These are phyloP conservation scores for Juncus effusus DNA, from an alignment of 176 grass and related monocot genomes.

Conservation along the genomic window DNA sequence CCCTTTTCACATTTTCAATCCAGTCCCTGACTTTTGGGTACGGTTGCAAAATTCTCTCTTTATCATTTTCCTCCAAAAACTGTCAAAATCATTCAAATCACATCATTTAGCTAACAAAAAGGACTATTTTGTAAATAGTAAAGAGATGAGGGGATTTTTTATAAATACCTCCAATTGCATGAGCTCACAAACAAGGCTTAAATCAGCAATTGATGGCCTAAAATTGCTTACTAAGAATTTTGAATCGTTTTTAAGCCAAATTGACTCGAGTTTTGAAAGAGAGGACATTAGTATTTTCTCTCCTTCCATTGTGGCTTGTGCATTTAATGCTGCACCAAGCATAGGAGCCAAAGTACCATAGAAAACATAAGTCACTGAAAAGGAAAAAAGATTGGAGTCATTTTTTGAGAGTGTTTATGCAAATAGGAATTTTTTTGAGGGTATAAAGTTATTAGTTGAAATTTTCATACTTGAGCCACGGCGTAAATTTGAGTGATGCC, in stretches of 20 bases:
- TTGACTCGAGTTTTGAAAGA: constrained; percentile 48
- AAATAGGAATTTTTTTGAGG: neutral
- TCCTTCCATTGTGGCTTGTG: constrained; percentile 51
- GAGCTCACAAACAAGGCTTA: constrained; percentile 91
- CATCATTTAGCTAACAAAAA: neutral
- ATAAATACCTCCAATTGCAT: constrained; percentile 77
- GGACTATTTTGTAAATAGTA: neutral
- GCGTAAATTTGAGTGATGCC: constrained; percentile 85
- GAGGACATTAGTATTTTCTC: constrained; percentile 50
- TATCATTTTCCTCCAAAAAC: constrained; percentile 41
- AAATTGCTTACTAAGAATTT: constrained; percentile 67
- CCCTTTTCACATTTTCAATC: constrained; percentile 80
- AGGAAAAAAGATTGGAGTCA: constrained; percentile 11
- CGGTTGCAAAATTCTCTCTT: constrained; percentile 43
- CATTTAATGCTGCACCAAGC: constrained; percentile 46
- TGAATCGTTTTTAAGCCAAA: constrained; percentile 62
- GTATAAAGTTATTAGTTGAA: neutral
- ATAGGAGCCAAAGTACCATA: constrained; percentile 49
- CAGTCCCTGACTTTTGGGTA: constrained; percentile 52
- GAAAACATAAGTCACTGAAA: constrained; percentile 46
- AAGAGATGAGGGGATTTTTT: neutral
- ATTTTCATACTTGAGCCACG: constrained; percentile 48
- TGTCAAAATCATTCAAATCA: constrained; percentile 22
- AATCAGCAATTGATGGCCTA: constrained; percentile 70
- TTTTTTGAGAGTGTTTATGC: neutral